Evolutionary conservation across 2,329 filamentous ascomycete species (phyloP), one percentile per base, ranked within the genome.

Genomic region (Sarocladiaceae sp.): DNA sequence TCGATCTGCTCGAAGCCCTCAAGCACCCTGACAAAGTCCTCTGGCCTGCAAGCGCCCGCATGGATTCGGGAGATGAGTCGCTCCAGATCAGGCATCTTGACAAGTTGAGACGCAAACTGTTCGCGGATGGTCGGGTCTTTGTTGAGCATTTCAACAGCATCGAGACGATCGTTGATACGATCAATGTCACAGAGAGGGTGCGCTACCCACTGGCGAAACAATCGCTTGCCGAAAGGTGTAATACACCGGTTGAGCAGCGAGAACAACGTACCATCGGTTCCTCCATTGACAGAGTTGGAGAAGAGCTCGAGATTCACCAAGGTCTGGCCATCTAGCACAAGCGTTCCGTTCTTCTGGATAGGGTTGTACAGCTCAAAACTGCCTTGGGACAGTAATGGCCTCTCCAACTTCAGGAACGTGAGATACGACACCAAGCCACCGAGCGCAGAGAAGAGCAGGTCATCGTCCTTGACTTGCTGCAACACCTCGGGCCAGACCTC

Each of bases 1-100:
- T 97, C 91, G 42, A 99, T 97, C 69, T 97, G 93, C 72, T 97
- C 94, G 60, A 97, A 99, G 0, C 94, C 94, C 67, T 97, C 92
- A 0, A 99, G 76, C 0, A 97, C 93, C 46, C 86, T 88, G 42
- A 97, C 84, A 66, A 99, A 99, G 65, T 99, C 94, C 53, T 94
- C 88, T 0, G 91, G 82, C 63, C 85, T 90, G 72, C 92, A 97
- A n/a, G 84, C 84, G 1, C 90, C 89, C 1, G 94, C 94, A 62
- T 99, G 94, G 11, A 99, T 87, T 8, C 94, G 87, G 23, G 94
- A 99, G 51, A 97, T 95, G 42, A 97, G 79, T 35, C 94, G 82
- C 68, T 99, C 94, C 11, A 99, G 77, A 67, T 99, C 94, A 2
- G 94, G 94, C 77, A 99, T 87, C 69, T 91, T 95, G 55, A 85